Evolutionary conservation across 768 basidiomycete species (phyloP).

Genomic region (Tylopilus vinaceipallidus): DNA sequence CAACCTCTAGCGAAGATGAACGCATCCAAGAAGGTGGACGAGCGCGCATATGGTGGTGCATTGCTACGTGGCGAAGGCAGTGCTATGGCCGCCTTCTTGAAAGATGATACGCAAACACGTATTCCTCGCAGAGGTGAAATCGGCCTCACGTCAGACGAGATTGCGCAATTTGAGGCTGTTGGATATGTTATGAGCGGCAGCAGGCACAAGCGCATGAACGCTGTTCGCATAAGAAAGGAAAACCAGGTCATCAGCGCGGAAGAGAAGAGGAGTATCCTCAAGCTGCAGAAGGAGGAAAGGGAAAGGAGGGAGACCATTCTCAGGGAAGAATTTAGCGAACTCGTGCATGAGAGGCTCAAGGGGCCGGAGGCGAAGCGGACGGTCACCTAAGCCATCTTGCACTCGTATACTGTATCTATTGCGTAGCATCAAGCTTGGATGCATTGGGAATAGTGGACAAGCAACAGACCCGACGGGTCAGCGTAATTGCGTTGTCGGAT

Average conservation of each 20-base stretch:
- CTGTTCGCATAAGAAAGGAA: slow-evolving; percentile 97
- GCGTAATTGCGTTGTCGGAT: background rate
- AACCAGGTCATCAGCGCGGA: slow-evolving; percentile 99
- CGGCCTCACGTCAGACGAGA: slow-evolving; percentile 84
- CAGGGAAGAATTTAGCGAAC: slow-evolving; percentile 84
- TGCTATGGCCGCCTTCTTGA: slow-evolving; percentile 96
- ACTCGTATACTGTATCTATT: background rate
- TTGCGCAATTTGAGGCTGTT: slow-evolving; percentile 80
- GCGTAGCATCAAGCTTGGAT: background rate
- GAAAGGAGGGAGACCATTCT: slow-evolving; percentile 87
- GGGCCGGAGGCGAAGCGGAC: slow-evolving; percentile 33
- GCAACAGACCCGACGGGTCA: background rate
- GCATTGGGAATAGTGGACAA: background rate
- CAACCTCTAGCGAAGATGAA: slow-evolving; percentile 51
- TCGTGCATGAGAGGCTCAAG: slow-evolving; percentile 75
- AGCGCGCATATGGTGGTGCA: slow-evolving; percentile 85
- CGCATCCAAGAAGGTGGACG: slow-evolving; percentile 60
- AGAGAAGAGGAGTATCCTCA: slow-evolving; percentile 95
- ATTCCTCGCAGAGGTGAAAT: slow-evolving; percentile 99
- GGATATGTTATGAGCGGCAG: slow-evolving; percentile 99
- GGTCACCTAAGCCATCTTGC: slow-evolving; percentile 3
- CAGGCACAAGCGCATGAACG: slow-evolving; percentile 95
- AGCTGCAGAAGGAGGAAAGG: slow-evolving; percentile 92
- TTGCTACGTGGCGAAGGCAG: slow-evolving; percentile 93
- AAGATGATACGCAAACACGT: slow-evolving; percentile 78